Conservation (phyloP, 1,139 yeast genomes). For the Blastobotrys raffinosifermentans region DNA sequence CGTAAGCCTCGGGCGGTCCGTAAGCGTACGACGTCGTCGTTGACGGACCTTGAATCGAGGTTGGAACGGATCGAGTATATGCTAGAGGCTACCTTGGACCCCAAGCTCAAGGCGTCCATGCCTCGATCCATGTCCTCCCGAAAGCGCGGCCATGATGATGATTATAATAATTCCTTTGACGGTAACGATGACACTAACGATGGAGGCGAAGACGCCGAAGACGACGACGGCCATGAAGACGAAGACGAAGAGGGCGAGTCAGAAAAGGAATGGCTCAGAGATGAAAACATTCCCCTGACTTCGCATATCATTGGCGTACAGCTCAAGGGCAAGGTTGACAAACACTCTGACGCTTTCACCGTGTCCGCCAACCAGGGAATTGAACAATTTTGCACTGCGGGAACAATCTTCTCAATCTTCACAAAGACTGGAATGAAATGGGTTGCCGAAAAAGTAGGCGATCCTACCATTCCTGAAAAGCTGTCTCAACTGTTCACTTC, state of each 20-base stretch:
- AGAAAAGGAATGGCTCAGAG: slow-evolving; percentile 4
- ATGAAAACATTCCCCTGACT: slow-evolving; percentile 9
- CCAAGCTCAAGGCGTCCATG: slow-evolving; percentile 1
- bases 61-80: slow-evolving; percentile 31
- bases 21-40: slow-evolving; percentile 22
- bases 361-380: slow-evolving; percentile 17
- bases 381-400: slow-evolving; percentile 17
- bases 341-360: slow-evolving; percentile 15
- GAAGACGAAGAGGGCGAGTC: slow-evolving; percentile 8
- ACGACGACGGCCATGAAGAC: slow-evolving; percentile 17
- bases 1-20: slow-evolving; percentile 28
- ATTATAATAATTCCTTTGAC: slow-evolving; percentile 5
- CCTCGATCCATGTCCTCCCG: neutral
- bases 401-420: slow-evolving; percentile 36
- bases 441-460: slow-evolving; percentile 35
- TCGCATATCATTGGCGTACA: slow-evolving; percentile 12
- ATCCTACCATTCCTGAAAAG: slow-evolving; percentile 22
- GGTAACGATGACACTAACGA: slow-evolving; percentile 10
- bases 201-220: slow-evolving; percentile 11
- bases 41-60: slow-evolving; percentile 28
- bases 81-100: slow-evolving; percentile 25
- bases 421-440: slow-evolving; percentile 39
- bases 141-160: slow-evolving; percentile 1
- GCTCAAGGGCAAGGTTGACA: slow-evolving; percentile 3
- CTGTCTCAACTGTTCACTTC: slow-evolving; percentile 23